Percentiles rank a stretch among this genome's conserved stretches.
These are phyloP conservation scores for Penicillium arizonense DNA, from an alignment of 495 filamentous ascomycete genomes.

Conservation along the genomic window DNA sequence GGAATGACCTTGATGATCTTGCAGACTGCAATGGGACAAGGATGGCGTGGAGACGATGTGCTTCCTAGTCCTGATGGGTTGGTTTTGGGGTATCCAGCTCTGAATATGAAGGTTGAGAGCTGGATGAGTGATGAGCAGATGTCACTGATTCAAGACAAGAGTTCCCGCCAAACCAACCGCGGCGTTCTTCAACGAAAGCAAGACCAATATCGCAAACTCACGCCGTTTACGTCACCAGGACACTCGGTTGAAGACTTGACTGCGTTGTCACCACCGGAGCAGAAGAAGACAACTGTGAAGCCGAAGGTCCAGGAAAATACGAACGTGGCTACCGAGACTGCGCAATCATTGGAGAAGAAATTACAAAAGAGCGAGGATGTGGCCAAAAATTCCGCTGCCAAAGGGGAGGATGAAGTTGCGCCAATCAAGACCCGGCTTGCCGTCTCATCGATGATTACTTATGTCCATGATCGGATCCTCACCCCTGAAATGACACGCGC, in stretches of 20 bases:
- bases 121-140: slow-evolving; percentile 99
- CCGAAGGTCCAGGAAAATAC: slow-evolving; percentile 38
- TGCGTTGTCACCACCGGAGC: slow-evolving; percentile 14
- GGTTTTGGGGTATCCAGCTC: slow-evolving; percentile 80
- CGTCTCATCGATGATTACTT: slow-evolving; percentile 94
- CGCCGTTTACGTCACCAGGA: slow-evolving; percentile 62
- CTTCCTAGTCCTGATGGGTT: slow-evolving; percentile 80
- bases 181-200: slow-evolving; percentile 75
- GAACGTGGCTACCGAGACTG: slow-evolving; percentile 23
- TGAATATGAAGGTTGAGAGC: slow-evolving; percentile 96
- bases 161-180: slow-evolving; percentile 71
- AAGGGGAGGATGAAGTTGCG: slow-evolving; percentile 56
- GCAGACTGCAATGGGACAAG: slow-evolving; percentile 60
- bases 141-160: slow-evolving; percentile 83
- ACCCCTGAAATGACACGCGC: slow-evolving; percentile 98
- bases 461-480: slow-evolving; percentile 93
- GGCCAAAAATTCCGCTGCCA: slow-evolving; percentile 25
- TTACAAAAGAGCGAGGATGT: slow-evolving; percentile 21
- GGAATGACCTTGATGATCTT: slow-evolving; percentile 84
- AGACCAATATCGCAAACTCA: slow-evolving; percentile 61
- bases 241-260: slow-evolving; percentile 55
- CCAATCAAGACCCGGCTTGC: slow-evolving; percentile 84
- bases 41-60: slow-evolving; percentile 54
- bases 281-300: slow-evolving; percentile 6
- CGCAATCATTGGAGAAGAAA: slow-evolving; percentile 28